Base-by-base conservation (phyloP, 768 basidiomycete species). In the Tylopilus balloui region DNA sequence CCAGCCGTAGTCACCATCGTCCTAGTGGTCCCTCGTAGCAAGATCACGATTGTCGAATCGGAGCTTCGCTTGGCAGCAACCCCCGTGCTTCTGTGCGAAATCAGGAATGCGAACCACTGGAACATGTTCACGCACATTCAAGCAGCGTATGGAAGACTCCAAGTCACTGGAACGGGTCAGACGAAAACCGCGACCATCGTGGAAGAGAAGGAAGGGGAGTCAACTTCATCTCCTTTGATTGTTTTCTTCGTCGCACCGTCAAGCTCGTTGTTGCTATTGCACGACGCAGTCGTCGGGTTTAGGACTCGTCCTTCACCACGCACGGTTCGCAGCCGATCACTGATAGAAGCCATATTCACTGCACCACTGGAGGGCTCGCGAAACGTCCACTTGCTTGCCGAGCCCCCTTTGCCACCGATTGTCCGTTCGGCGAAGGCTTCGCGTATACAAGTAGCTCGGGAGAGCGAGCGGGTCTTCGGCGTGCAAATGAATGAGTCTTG, bases 1-100 rank as follows among this genome's bases (percentile, higher is more conserved):
- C 71, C 73, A 2, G 50, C 59, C 1, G 55, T 62, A 1, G 61
- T 71, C 10, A 65, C 66, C 5, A 42, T 74, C 34, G 54, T 64
- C 20, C 58, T 73, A 14, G 56, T 58, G 12, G 51, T 73, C 15
- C 71, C 72, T 9, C 58, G 66, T 14, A 50, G 46, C 43, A 61
- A 51, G 41, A 52, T 69, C 9, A 42, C 23, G 14, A 32, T 49
- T 21, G 45, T 70, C 40, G 62, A 62, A 45, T 17, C 52, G 8
- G 48, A 56, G 0, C 56, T 73, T 36, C 54, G 61, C 11, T 46
- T 15, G 7, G 49, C 36, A 2, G 59, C 54, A 12, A 68, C 59
- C 3, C 64, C 64, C 14, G 10, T 61, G 14, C 52, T 66, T 8
- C 59, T 43, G 24, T 68, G 64, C 48, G 57, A 66, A 20, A 44